These are phyloP conservation scores for Apiospora kogelbergensis DNA, from an alignment of 2,329 filamentous ascomycete species.

Conservation along the genomic window DNA sequence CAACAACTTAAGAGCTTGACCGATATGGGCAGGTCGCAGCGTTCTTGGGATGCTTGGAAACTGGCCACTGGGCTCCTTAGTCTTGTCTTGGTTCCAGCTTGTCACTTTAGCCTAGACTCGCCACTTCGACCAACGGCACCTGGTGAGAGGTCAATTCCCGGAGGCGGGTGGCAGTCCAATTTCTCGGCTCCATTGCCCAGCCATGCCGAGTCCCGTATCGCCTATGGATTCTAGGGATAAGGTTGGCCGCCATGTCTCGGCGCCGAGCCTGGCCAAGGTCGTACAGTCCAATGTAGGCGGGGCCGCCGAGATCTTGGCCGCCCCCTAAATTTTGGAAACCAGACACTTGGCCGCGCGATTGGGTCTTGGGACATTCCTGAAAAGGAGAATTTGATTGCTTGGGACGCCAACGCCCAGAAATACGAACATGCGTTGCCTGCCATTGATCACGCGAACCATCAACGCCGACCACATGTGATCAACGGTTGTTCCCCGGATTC, in stretches of 20 bases:
- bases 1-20: not conserved
- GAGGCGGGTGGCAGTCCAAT: not conserved
- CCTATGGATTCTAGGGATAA: not conserved
- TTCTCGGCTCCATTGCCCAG: conserved; percentile 8
- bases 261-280: conserved; percentile 5
- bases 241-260: not conserved
- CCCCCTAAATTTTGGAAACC: not conserved
- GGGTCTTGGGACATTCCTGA: conserved; percentile 1
- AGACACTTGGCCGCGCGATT: not conserved
- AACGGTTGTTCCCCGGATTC: not conserved
- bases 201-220: not conserved
- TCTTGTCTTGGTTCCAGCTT: not conserved
- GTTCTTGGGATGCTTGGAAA: not conserved
- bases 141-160: not conserved
- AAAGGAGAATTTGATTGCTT: not conserved
- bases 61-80: not conserved
- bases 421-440: no score
- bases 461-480: not conserved
- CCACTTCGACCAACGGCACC: not conserved
- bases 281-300: not conserved
- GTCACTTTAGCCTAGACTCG: not conserved
- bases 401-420: no score
- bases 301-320: not conserved
- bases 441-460: not conserved
- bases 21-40: conserved; percentile 4